Evolutionary conservation across 2,329 filamentous ascomycete species (phyloP).

Genomic region (Colletotrichum liaoningense): DNA sequence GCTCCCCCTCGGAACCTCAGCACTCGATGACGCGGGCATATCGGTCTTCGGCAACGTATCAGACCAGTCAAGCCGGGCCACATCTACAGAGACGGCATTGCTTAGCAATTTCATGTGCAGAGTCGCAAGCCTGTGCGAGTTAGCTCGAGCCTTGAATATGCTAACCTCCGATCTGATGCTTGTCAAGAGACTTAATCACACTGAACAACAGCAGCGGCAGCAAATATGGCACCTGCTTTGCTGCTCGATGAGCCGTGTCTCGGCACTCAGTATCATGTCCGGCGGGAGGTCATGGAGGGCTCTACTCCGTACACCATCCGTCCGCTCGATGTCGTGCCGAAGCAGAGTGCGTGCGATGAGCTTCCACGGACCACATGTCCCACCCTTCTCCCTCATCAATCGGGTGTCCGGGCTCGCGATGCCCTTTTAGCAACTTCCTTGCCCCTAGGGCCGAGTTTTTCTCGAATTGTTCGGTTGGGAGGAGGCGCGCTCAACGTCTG

Average conservation of each 20-base stretch:
- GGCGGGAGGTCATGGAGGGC: not conserved
- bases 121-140: not conserved
- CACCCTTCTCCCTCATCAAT: not conserved
- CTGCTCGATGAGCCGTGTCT: slow-evolving; percentile 4
- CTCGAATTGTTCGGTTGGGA: slow-evolving; percentile 26
- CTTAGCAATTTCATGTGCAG: not conserved
- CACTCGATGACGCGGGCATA: slow-evolving; percentile 20
- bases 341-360: not conserved
- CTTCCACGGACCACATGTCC: not conserved
- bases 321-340: not conserved
- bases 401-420: not conserved
- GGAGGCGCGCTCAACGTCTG: not conserved
- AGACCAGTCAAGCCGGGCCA: slow-evolving; percentile 7
- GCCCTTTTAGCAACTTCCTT: slow-evolving; percentile 27
- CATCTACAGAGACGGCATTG: not conserved
- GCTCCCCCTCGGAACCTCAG: not conserved
- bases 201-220: not conserved
- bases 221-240: not conserved
- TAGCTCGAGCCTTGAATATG: not conserved
- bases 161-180: not conserved
- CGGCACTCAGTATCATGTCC: not conserved
- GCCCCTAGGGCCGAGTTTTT: slow-evolving; percentile 12
- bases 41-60: slow-evolving; percentile 7
- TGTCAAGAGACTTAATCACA: not conserved
- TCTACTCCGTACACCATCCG: not conserved